Evolutionary conservation across 1,284 basidiomycete genomes (phyloP).

Genomic region (Coniferiporia weirii): DNA sequence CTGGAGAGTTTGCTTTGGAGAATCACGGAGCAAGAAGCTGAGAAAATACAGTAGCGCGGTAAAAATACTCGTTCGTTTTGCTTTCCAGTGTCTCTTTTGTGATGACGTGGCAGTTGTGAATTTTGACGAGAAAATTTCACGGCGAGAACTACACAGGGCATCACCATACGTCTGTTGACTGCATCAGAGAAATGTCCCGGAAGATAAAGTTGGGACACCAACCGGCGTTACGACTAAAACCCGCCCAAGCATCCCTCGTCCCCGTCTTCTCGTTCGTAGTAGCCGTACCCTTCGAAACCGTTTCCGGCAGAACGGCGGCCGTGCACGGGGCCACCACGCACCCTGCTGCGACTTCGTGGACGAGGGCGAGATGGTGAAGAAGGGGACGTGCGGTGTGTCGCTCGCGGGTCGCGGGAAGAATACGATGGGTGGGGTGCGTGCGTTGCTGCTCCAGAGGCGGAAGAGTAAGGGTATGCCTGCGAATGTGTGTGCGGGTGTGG

Average conservation of each 20-base stretch:
- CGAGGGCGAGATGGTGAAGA: neutral
- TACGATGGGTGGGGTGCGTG: neutral
- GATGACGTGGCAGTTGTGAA: too few species aligned
- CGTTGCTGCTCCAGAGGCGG: neutral
- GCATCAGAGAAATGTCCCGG: too few species aligned
- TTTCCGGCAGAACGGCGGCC: neutral
- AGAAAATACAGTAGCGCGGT: too few species aligned
- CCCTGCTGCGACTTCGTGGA: conserved; percentile 4
- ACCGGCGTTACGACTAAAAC: conserved; percentile 3
- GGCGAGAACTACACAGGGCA: too few species aligned
- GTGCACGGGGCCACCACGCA: neutral
- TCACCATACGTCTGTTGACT: too few species aligned
- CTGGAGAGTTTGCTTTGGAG: too few species aligned
- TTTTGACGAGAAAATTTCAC: too few species aligned
- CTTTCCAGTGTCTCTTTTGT: too few species aligned
- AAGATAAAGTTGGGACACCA: neutral
- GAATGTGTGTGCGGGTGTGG: conserved; percentile 8
- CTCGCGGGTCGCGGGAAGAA: neutral
- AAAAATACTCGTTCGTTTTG: too few species aligned
- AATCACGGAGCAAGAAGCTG: too few species aligned
- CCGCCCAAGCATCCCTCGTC: conserved; percentile 16
- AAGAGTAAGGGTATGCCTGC: neutral
- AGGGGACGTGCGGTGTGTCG: neutral
- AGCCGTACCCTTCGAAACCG: neutral
- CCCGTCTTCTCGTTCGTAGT: neutral